Base-by-base conservation (phyloP, 2,329 filamentous ascomycete genomes). In the Aureobasidium sp. region DNA sequence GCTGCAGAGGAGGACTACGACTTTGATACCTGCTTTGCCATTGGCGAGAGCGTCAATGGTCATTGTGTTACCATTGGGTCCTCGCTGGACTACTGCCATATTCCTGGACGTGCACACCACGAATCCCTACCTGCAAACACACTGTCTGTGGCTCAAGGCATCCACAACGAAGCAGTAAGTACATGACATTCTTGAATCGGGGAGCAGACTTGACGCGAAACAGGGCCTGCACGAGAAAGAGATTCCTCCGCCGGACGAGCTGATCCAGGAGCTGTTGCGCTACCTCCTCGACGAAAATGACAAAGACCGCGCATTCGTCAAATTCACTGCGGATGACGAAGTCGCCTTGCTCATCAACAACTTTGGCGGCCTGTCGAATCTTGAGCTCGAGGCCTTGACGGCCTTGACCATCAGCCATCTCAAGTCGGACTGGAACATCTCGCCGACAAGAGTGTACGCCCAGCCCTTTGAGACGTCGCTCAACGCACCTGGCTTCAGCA, bases 401-500 rank as follows among this genome's bases (percentile, higher is more conserved):
- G 73, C 77, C 52, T 71, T 80, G 0, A 68, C 72, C 48, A 64
- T 71, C 36, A 68, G 67, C 59, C 73, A 77, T 14, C 70, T 82
- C 69, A 71, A 78, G 53, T 69, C 69, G 5, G 77, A 78, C 61
- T 82, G 79, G 77, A 74, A 76, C 4, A 81, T 83, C 55, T 72
- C 71, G 7, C 80, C 81, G 1, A 68, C 69, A 12, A 76, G 79
- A 51, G 77, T 81, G 45, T 79, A 80, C 64, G 75, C 76, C 1
- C 77, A 77, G 7, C 71, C 76, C 2, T 79, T 83, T 49, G 80
- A 83, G 63, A 82, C 80, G 0, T 82, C 79, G 0, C 71, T 84
- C 9, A 83, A 84, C 65, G 81, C 77, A 1, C 81, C 81, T 7
- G 82, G 81, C 5, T 84, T 82, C 74, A 82, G 78, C 8, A 79